These are phyloP conservation scores for Verticillium tricorpus DNA, from an alignment of 2,329 filamentous ascomycete genomes.

Conservation along the genomic window DNA sequence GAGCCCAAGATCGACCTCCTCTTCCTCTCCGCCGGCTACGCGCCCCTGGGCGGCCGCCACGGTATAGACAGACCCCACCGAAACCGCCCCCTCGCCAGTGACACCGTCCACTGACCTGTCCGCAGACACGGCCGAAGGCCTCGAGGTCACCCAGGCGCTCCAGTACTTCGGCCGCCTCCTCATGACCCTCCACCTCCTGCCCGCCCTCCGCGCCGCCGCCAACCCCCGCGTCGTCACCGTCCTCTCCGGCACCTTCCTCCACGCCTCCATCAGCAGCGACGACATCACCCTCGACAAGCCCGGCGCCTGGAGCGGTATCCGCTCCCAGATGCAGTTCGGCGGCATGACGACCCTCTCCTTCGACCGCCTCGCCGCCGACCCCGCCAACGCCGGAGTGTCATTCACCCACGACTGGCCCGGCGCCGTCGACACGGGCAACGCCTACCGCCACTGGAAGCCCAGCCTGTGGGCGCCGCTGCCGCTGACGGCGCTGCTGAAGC, in stretches of 20 bases:
- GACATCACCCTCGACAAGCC: slow-evolving; percentile 17
- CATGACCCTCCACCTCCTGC: slow-evolving; percentile 33
- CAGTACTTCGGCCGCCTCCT: slow-evolving; percentile 39
- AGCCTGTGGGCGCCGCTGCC: slow-evolving; percentile 3
- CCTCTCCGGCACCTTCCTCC: slow-evolving; percentile 16
- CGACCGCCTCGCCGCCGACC: slow-evolving; percentile 15
- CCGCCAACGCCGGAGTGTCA: slow-evolving; percentile 9
- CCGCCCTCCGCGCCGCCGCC: slow-evolving; percentile 23
- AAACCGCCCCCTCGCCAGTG: neutral
- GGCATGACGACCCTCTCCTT: slow-evolving; percentile 19
- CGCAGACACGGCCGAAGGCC: slow-evolving; percentile 33
- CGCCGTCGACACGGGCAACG: slow-evolving; percentile 19
- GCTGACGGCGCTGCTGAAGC: slow-evolving; percentile 7
- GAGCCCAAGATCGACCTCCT: slow-evolving; percentile 36
- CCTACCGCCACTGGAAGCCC: slow-evolving; percentile 4
- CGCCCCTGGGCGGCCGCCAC: slow-evolving; percentile 29
- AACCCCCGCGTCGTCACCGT: slow-evolving; percentile 20
- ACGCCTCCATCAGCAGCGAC: slow-evolving; percentile 15
- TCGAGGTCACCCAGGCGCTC: slow-evolving; percentile 34
- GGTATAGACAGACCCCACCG: neutral
- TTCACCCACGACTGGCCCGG: slow-evolving; percentile 26
- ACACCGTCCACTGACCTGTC: neutral
- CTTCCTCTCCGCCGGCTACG: slow-evolving; percentile 39
- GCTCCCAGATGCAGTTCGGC: slow-evolving; percentile 10
- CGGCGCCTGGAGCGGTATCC: slow-evolving; percentile 16